Evolutionary conservation across 768 basidiomycete species (phyloP).

Genomic region (Rhizopogon roseolus): DNA sequence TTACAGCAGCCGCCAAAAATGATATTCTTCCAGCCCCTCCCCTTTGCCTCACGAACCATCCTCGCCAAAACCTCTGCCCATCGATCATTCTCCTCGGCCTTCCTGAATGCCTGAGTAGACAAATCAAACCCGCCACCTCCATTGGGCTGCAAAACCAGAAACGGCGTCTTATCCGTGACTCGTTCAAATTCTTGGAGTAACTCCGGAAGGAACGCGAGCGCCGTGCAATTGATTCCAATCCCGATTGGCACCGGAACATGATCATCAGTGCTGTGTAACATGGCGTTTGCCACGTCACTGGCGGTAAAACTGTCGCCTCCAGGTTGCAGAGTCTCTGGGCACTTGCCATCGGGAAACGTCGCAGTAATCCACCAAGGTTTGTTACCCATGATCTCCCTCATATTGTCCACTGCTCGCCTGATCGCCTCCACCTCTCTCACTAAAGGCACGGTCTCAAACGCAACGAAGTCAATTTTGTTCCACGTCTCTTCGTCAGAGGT

Average conservation of each 20-base stretch:
- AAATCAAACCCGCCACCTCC: slow-evolving; percentile 55
- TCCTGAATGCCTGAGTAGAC: slow-evolving; percentile 39
- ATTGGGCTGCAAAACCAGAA: slow-evolving; percentile 70
- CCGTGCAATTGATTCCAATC: slow-evolving; percentile 76
- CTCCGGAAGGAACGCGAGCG: slow-evolving; percentile 34
- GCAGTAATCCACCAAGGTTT: slow-evolving; percentile 79
- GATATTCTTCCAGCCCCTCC: slow-evolving; percentile 41
- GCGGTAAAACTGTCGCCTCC: slow-evolving; percentile 23
- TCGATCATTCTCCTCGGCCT: not conserved
- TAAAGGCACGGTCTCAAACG: slow-evolving; percentile 78
- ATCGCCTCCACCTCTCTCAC: slow-evolving; percentile 62
- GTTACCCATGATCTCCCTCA: not conserved
- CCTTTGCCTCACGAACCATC: slow-evolving; percentile 16
- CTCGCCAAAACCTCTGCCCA: slow-evolving; percentile 34
- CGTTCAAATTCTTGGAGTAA: slow-evolving; percentile 35
- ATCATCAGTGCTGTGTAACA: slow-evolving; percentile 22
- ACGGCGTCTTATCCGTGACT: slow-evolving; percentile 29
- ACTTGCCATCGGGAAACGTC: slow-evolving; percentile 51
- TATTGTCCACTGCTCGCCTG: slow-evolving; percentile 36
- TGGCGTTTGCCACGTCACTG: slow-evolving; percentile 39
- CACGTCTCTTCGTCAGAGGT: slow-evolving; percentile 45
- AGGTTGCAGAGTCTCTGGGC: slow-evolving; percentile 33
- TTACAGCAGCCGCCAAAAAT: slow-evolving; percentile 72
- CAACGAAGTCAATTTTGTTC: slow-evolving; percentile 54
- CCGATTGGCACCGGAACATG: slow-evolving; percentile 38